phyloP scores from a whole-genome alignment of 2,329 filamentous ascomycete species.

The Westerdykella ornata region DNA sequence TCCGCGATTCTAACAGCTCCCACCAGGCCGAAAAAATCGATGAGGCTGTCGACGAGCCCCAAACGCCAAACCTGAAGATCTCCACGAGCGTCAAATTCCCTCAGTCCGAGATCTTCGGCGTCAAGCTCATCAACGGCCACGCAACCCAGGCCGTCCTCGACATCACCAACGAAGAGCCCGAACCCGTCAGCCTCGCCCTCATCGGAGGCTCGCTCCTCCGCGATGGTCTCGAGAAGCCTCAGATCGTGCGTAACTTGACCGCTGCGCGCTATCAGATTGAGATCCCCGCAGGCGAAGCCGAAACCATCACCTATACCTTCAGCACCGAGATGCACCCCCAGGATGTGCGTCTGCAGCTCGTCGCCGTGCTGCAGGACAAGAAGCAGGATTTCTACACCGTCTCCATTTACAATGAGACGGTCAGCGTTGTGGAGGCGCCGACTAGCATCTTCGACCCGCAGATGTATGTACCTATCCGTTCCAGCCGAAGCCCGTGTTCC shows the following conservation, averaged over 20 bases:
- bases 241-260: conserved; percentile 78
- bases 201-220: conserved; percentile 68
- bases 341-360: conserved; percentile 71
- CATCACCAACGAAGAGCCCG: conserved; percentile 75
- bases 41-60: conserved; percentile 54
- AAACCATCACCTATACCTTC: conserved; percentile 75
- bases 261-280: conserved; percentile 64
- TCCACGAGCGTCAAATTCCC: conserved; percentile 55
- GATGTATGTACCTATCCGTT: conserved; percentile 58
- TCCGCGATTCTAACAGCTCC: conserved; percentile 14
- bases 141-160: conserved; percentile 76
- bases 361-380: conserved; percentile 63
- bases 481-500: background rate
- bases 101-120: conserved; percentile 74
- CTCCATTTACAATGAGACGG: conserved; percentile 71
- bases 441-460: conserved; percentile 91
- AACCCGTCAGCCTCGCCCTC: conserved; percentile 66
- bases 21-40: conserved; percentile 28
- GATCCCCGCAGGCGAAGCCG: conserved; percentile 68
- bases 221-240: conserved; percentile 48
- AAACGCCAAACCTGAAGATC: conserved; percentile 53
- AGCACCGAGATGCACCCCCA: conserved; percentile 87
- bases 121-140: conserved; percentile 91
- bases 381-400: conserved; percentile 68
- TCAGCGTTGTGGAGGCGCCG: conserved; percentile 82